Base-by-base conservation (phyloP, 192 early-diverging fungal genomes). In the Gaertneriomyces sp. region DNA sequence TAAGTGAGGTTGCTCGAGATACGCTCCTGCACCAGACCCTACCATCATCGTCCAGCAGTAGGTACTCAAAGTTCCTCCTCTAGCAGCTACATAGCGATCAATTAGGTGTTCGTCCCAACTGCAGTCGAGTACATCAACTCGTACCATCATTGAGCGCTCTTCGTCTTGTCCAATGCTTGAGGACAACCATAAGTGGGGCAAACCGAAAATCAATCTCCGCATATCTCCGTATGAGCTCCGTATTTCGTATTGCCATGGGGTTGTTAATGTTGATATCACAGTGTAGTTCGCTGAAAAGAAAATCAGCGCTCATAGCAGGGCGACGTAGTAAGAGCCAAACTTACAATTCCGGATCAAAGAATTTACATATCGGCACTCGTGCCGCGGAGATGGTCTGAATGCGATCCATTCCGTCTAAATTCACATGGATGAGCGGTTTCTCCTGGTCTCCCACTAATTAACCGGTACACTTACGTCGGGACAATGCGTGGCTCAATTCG, bases 221-320 rank as follows among this genome's bases (percentile, higher is more conserved):
- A 83, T 95, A 95, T 6, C 89, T 89, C 74, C 87, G 85, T 68
- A 98, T 88, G 83, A 96, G 85, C 42, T 79, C 74, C 20, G 95
- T 94, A 73, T 98, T 98, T 70, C 89, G 80, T 47, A 98, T 74
- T 10, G 93, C 93, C 46, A 94, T 66, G 2, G 90, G 86, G 74
- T 93, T 96, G 78, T 96, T 96, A 57, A 98, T 87, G 76, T 95
- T 95, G 66, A 94, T 89, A 69, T 98, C 95, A 61, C 93, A 94
- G 3, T 91, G 84, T 8, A 94, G 63, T 33, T 83, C 57, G 51
- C 89, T 91, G 71, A 3, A 56, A 11, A 45, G 33, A 46, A 40
- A 41, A 54, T 19, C 40, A 50, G 14, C 59, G 16, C 25, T 63
- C 17, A 19, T 9, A 44, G 25, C 40, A 19, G 14, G n/a, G 3